Conservation (phyloP, 1,139 yeast species). For the Magnusiomyces clavatus region DNA sequence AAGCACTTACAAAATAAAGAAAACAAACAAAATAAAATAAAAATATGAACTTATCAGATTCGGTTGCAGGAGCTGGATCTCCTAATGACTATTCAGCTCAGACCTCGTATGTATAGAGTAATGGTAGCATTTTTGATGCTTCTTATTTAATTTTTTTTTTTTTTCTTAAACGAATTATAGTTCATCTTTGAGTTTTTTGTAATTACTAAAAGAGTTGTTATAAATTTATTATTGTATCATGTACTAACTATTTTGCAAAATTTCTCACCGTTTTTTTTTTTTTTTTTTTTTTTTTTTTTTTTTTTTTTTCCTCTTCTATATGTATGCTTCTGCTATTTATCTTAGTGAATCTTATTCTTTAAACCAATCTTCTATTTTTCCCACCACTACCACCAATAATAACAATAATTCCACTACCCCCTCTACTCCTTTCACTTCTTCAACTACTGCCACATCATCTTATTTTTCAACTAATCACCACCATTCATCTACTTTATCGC, state of each 20-base stretch:
- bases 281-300: background rate
- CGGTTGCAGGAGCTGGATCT: slow-evolving; percentile 24
- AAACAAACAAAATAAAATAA: too few relatives aligned
- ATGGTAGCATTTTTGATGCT: too few relatives aligned
- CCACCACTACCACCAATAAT: slow-evolving; percentile 8
- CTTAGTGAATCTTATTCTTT: slow-evolving; percentile 1
- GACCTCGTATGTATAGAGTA: background rate
- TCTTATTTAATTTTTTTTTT: too few relatives aligned
- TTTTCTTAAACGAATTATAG: too few relatives aligned
- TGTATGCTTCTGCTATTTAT: slow-evolving; percentile 6
- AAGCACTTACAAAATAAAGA: too few relatives aligned
- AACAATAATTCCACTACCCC: slow-evolving; percentile 5
- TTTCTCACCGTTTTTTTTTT: too few relatives aligned
- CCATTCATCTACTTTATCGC: background rate
- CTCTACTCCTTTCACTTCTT: background rate
- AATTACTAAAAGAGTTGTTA: too few relatives aligned
- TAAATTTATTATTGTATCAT: too few relatives aligned
- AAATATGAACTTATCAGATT: slow-evolving; percentile 6
- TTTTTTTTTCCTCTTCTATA: background rate
- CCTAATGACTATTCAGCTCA: slow-evolving; percentile 20
- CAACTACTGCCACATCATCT: slow-evolving; percentile 1
- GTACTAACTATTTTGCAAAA: too few relatives aligned
- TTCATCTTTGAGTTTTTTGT: too few relatives aligned
- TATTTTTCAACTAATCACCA: slow-evolving; percentile 11
- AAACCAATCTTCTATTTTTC: slow-evolving; percentile 4